Conservation (phyloP, 2,329 filamentous ascomycete species). For the Penicillium sp. region DNA sequence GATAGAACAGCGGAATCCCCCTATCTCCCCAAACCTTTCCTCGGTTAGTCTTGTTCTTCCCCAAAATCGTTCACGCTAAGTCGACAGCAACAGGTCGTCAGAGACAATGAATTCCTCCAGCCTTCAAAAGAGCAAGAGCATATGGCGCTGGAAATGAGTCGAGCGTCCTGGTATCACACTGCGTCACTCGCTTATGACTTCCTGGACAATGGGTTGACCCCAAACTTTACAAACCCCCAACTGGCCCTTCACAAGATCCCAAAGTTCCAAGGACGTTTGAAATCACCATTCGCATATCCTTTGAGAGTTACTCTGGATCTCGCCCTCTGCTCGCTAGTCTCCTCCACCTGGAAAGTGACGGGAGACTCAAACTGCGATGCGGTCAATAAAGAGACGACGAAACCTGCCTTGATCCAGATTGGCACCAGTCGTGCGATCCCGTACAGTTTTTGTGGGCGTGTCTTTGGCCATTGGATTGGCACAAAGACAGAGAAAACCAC, state of each 20-base stretch:
- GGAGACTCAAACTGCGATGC: slow-evolving; percentile 8
- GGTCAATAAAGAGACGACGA: slow-evolving; percentile 7
- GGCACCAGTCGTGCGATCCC: slow-evolving; percentile 8
- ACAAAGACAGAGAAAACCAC: not conserved
- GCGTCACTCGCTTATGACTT: slow-evolving; percentile 5
- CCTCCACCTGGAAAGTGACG: slow-evolving; percentile 10
- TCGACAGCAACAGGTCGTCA: not conserved
- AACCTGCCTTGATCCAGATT: slow-evolving; percentile 1
- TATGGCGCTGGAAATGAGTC: slow-evolving; percentile 10
- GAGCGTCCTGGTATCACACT: slow-evolving; percentile 14
- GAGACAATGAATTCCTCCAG: not conserved
- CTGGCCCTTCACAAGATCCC: slow-evolving; percentile 12
- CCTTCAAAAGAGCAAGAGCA: not conserved
- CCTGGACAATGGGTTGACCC: slow-evolving; percentile 2
- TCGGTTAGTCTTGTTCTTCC: not conserved
- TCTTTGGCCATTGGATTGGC: slow-evolving; percentile 9
- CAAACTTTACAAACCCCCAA: slow-evolving; percentile 9
- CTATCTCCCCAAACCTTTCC: not conserved
- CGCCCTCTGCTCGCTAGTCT: slow-evolving; percentile 7
- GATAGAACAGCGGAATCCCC: not conserved
- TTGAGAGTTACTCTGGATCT: slow-evolving; percentile 2
- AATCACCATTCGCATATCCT: not conserved
- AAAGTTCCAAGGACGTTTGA: slow-evolving; percentile 4
- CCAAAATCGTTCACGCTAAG: not conserved
- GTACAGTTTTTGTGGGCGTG: slow-evolving; percentile 5